phyloP scores from a whole-genome alignment of 306 rosid genomes.

The Casuarina cunninghamiana region DNA sequence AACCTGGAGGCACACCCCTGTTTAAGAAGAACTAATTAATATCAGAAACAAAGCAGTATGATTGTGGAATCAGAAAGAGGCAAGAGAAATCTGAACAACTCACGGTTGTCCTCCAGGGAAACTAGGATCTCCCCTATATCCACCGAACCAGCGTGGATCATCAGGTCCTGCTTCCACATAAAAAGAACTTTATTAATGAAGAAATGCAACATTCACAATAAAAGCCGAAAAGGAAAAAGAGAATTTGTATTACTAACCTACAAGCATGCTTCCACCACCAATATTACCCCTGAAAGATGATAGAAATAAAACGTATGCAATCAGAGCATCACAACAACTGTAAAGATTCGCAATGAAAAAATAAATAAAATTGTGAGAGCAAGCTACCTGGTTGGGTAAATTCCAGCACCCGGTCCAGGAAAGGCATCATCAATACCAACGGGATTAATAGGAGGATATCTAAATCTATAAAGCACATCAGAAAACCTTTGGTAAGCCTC shows the following conservation, averaged over 20 bases:
- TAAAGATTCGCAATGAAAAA: not conserved
- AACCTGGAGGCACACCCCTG: conserved; percentile 84
- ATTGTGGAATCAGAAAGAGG: not conserved
- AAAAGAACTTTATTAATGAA: conserved; percentile 20
- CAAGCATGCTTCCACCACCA: conserved; percentile 70
- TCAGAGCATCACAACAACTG: not conserved
- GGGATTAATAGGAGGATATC: conserved; percentile 52
- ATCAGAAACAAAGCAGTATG: conserved; percentile 1
- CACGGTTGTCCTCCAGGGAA: conserved; percentile 68
- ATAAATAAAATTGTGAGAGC: not conserved
- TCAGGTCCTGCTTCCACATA: conserved; percentile 57
- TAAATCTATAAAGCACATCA: conserved; percentile 41
- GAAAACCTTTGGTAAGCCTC: conserved; percentile 21
- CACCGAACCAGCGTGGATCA: conserved; percentile 70
- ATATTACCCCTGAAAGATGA: conserved; percentile 50
- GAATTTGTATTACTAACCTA: conserved; percentile 48
- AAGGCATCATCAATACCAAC: conserved; percentile 59
- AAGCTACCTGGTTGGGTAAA: conserved; percentile 63
- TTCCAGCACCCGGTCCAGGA: conserved; percentile 84
- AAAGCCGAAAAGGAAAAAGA: conserved; percentile 2
- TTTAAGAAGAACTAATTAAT: conserved; percentile 22
- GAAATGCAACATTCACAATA: not conserved
- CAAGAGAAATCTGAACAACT: conserved; percentile 37
- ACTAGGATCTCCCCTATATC: conserved; percentile 50
- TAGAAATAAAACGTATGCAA: conserved; percentile 8